Percentiles rank a stretch among this genome's conserved stretches.
These are phyloP conservation scores for Naegleria lovaniensis DNA, from an alignment of 208 protist species.

Conservation along the genomic window DNA sequence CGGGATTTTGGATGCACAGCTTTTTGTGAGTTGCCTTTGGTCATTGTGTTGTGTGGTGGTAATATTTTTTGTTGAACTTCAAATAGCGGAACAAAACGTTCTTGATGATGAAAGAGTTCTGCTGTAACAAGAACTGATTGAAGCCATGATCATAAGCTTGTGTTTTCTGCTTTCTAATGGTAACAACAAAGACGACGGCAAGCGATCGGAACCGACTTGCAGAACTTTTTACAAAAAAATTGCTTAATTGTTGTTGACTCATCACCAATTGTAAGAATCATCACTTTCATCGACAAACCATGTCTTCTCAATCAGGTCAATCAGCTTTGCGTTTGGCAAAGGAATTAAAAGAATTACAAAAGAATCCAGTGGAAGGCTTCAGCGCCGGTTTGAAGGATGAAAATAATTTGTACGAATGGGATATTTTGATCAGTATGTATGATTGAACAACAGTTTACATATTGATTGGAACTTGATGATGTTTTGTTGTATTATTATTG, in stretches of 20 bases:
- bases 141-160: no score
- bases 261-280: no score
- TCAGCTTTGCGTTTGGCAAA: background rate
- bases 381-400: constrained; percentile 46
- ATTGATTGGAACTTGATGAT: background rate
- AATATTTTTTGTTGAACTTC: background rate
- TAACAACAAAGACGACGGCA: no score
- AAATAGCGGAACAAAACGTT: background rate
- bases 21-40: background rate
- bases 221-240: no score
- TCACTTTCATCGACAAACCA: no score
- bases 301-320: background rate
- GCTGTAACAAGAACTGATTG: no score
- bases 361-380: constrained; percentile 53
- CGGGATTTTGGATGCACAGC: background rate
- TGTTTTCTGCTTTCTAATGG: no score
- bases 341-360: constrained; percentile 39
- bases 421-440: constrained; percentile 29
- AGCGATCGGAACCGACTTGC: no score
- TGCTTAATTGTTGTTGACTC: no score
- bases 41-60: background rate
- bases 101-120: no score
- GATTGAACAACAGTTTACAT: background rate
- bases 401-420: constrained; percentile 49
- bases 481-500: background rate